Conservation (phyloP, 257 asterid genomes). For the Handroanthus guayacan region DNA sequence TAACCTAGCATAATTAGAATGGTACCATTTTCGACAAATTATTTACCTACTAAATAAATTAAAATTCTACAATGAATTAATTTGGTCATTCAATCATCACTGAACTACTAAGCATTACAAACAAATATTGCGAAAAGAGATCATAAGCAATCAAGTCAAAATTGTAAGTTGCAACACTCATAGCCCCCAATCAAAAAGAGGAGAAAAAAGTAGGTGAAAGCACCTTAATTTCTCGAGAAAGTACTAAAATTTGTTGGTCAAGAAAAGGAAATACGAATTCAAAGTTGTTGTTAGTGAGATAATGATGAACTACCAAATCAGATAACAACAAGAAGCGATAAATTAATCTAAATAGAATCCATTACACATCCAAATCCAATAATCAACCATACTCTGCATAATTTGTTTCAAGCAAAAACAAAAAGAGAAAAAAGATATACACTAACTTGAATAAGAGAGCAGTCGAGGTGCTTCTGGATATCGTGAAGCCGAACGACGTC, state of each 20-base stretch:
- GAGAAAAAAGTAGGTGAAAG: not conserved
- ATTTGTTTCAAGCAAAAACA: not conserved
- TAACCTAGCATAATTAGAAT: too few species aligned
- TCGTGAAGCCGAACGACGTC: constrained; percentile 78
- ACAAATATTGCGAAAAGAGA: not conserved
- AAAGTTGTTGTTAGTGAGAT: constrained; percentile 15
- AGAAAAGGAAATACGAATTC: not conserved
- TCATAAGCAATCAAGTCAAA: not conserved
- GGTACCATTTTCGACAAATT: not conserved
- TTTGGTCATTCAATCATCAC: constrained; percentile 9
- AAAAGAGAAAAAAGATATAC: not conserved
- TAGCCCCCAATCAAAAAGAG: not conserved
- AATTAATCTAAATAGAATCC: constrained; percentile 32
- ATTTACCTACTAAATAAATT: not conserved
- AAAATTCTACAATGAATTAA: not conserved
- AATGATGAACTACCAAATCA: constrained; percentile 36
- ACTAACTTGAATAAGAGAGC: constrained; percentile 73
- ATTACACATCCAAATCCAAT: constrained; percentile 26
- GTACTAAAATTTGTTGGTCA: not conserved
- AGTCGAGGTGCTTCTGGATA: constrained; percentile 65
- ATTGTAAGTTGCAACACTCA: not conserved
- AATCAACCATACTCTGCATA: constrained; percentile 19
- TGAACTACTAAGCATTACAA: not conserved
- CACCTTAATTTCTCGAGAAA: not conserved
- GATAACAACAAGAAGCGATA: constrained; percentile 15